Evolutionary conservation across 2,329 filamentous ascomycete genomes (phyloP).

Genomic region (Colletotrichum higginsianum): DNA sequence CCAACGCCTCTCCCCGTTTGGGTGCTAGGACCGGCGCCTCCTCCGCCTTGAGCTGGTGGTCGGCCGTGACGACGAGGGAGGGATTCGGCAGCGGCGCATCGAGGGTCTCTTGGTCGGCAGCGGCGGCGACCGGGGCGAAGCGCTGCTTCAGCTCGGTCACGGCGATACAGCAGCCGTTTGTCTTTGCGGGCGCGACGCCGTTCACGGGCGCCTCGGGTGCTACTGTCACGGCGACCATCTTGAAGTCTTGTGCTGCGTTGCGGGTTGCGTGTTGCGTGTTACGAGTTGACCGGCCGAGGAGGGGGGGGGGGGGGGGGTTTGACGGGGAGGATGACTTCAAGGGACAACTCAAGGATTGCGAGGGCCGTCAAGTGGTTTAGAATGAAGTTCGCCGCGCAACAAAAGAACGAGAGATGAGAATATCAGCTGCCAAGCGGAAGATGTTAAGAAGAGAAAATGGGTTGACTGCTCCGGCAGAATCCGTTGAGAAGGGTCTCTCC

Average conservation of each 20-base stretch:
- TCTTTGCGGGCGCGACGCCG: conserved; percentile 18
- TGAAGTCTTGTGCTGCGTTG: background rate
- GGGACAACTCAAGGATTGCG: no score
- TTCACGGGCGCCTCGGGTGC: conserved; percentile 16
- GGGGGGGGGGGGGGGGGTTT: background rate
- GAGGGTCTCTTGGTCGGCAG: conserved; percentile 40
- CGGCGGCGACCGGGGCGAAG: background rate
- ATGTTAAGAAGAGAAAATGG: background rate
- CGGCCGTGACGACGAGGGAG: conserved; percentile 71
- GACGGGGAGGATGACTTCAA: no score
- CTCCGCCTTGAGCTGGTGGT: conserved; percentile 70
- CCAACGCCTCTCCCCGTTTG: conserved; percentile 66
- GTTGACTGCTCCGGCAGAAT: no score
- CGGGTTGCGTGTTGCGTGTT: no score
- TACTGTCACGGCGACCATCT: conserved; percentile 27
- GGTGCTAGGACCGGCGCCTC: conserved; percentile 71
- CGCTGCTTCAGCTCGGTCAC: conserved; percentile 22
- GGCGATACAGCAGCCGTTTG: conserved; percentile 21
- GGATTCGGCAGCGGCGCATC: conserved; percentile 61
- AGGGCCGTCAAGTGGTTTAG: no score
- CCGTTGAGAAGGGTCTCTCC: background rate
- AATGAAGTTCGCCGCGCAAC: background rate
- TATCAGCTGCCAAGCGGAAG: background rate
- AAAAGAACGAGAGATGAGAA: background rate
- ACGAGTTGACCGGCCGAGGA: background rate